Evolutionary conservation across 2,329 filamentous ascomycete genomes (phyloP).

Genomic region (Alternaria arbusti): DNA sequence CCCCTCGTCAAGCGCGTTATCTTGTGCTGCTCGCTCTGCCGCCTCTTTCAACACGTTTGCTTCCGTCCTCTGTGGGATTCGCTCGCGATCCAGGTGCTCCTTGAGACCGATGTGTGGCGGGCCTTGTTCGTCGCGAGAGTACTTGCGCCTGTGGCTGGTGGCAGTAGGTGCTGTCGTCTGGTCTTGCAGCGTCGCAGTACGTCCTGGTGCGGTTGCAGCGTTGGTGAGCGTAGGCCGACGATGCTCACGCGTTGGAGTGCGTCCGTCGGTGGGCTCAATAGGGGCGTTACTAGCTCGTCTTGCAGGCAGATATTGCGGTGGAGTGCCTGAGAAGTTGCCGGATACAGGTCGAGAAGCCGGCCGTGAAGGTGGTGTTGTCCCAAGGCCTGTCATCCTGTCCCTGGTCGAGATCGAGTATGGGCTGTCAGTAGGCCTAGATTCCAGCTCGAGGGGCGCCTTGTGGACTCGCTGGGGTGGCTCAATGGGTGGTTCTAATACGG

Average conservation of each 20-base stretch:
- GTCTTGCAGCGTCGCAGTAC: slow-evolving; percentile 47
- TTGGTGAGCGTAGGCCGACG: slow-evolving; percentile 53
- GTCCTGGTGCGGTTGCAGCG: slow-evolving; percentile 55
- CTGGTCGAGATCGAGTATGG: slow-evolving; percentile 43
- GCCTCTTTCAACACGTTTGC: slow-evolving; percentile 53
- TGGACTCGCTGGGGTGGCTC: slow-evolving; percentile 34
- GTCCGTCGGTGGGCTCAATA: slow-evolving; percentile 41
- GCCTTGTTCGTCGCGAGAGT: slow-evolving; percentile 56
- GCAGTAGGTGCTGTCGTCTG: slow-evolving; percentile 42
- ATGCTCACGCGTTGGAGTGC: slow-evolving; percentile 46
- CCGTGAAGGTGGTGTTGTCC: slow-evolving; percentile 42
- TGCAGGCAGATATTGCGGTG: slow-evolving; percentile 29
- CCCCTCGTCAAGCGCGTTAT: slow-evolving; percentile 88
- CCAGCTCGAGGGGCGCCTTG: slow-evolving; percentile 37
- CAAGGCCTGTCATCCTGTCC: slow-evolving; percentile 33
- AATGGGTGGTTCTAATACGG: slow-evolving; percentile 33
- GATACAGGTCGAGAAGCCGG: slow-evolving; percentile 42
- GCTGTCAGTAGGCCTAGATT: slow-evolving; percentile 35
- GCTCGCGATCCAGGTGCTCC: slow-evolving; percentile 54
- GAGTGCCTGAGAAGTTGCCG: slow-evolving; percentile 33
- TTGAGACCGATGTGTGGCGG: slow-evolving; percentile 56
- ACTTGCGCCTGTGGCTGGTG: slow-evolving; percentile 67
- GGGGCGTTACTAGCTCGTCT: slow-evolving; percentile 45
- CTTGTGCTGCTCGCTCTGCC: slow-evolving; percentile 75
- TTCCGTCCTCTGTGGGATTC: slow-evolving; percentile 49